A percentile compares a stretch with the other conserved stretches of the same genome.
Evolutionary conservation across 352 stramenopile species (phyloP).

Genomic region (Globisporangium solare): DNA sequence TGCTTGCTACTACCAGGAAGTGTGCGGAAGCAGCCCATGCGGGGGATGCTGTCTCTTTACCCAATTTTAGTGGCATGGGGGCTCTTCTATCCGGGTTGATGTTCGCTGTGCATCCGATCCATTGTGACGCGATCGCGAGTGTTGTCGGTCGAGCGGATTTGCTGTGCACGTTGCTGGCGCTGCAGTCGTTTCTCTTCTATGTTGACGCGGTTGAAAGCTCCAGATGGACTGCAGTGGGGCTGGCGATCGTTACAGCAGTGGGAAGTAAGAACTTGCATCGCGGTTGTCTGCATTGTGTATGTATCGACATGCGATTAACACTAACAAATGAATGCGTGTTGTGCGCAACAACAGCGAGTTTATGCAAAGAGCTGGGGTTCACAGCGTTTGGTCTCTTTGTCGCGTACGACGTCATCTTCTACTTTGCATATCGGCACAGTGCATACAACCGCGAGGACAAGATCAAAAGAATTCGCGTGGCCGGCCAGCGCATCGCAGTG

Average conservation of each 20-base stretch:
- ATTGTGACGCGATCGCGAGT: conserved; percentile 88
- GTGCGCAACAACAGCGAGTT: conserved; percentile 25
- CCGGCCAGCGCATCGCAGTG: conserved; percentile 9
- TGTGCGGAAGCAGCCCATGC: too few species aligned
- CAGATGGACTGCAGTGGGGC: conserved; percentile 15
- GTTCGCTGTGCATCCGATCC: conserved; percentile 89
- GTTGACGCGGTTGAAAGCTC: conserved; percentile 16
- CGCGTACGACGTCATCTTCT: conserved; percentile 38
- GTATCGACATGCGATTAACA: too few species aligned
- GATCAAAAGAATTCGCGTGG: background rate
- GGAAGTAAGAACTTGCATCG: conserved; percentile 11
- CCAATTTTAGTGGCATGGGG: conserved; percentile 5
- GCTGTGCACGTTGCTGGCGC: conserved; percentile 64
- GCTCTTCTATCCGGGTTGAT: conserved; percentile 55
- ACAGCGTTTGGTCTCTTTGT: conserved; percentile 77
- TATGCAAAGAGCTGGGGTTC: conserved; percentile 89
- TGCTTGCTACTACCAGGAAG: conserved; percentile 23
- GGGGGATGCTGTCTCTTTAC: background rate
- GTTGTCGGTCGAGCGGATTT: conserved; percentile 90
- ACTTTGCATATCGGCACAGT: conserved; percentile 11
- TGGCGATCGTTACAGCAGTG: conserved; percentile 10
- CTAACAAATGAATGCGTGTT: background rate
- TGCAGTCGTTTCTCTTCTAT: conserved; percentile 66
- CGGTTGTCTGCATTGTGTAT: background rate
- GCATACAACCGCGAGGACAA: background rate